Evolutionary conservation across 352 stramenopile species (phyloP), one percentile per base, ranked within the genome.

Genomic region (Globisporangium cederbergense): DNA sequence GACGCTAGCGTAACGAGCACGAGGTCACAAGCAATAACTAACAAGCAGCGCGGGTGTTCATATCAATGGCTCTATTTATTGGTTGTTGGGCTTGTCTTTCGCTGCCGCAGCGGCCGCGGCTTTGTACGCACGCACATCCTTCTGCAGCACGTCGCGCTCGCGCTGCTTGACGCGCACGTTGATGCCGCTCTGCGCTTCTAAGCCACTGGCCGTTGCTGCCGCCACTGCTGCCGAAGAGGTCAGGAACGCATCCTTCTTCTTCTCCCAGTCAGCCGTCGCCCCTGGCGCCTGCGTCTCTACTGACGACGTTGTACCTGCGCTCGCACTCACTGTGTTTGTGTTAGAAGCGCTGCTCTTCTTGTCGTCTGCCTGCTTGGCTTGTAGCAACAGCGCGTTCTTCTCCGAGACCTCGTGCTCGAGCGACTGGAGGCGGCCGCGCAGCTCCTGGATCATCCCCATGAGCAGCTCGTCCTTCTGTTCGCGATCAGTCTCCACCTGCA

Each of bases 401-500:
- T 64, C 65, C 40, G 71, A 55, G 38, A 71, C 70, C 49, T 90
- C 74, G 10, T 66, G 66, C 54, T 93, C 84, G 52, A 93, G 60
- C 49, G 68, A 59, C 58, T 69, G 62, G 53, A 93, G 71, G 18
- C 84, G 80, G n/a, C 73, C 62, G 53, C 80, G 80, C 59, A 93
- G 66, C 32, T 88, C 78, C n/a, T 88, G 57, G 40, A 93, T 81
- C 55, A 78, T 81, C 22, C 62, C 47, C 18, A 74, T 60, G 28
- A 93, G 66, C 52, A 74, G 69, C 54, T 73, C 34, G 38, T 91
- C 79, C 62, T 93, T 89, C 32, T 79, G 50, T 60, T 82, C 60
- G 34, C 73, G 68, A 50, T 74, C 72, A 8, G 72, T 58, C 22
- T 90, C 73, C 14, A 63, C 56, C 5, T 58, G 66, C 32, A 89